phyloP scores from a whole-genome alignment of 495 filamentous ascomycete genomes.

The Penicillium macrosclerotiorum region DNA sequence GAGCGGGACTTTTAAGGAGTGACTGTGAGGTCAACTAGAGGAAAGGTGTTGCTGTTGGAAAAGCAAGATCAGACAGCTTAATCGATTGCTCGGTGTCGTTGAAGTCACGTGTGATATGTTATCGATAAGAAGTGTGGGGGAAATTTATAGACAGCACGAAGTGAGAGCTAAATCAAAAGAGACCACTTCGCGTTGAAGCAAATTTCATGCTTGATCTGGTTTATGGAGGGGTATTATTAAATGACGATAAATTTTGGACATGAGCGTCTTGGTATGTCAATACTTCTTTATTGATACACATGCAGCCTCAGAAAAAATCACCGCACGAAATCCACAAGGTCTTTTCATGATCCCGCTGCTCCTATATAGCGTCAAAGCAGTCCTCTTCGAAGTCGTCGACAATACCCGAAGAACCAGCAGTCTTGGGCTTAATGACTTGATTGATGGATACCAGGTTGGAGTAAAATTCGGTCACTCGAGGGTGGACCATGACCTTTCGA shows the following conservation, averaged over 20 bases:
- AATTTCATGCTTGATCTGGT: background rate
- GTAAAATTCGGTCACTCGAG: constrained; percentile 83
- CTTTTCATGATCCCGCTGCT: background rate
- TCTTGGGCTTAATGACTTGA: constrained; percentile 33
- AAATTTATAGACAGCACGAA: no score
- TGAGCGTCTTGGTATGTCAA: constrained; percentile 6
- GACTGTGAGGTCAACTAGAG: background rate
- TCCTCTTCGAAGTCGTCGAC: constrained; percentile 39
- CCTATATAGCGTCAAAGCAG: constrained; percentile 14
- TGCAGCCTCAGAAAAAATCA: no score
- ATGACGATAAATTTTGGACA: no score
- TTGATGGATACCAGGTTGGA: constrained; percentile 62
- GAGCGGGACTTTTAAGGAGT: background rate
- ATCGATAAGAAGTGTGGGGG: constrained; percentile 20
- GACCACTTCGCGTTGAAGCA: no score
- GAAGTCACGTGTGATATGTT: constrained; percentile 16
- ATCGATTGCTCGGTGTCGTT: background rate
- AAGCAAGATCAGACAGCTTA: constrained; percentile 13
- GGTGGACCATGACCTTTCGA: constrained; percentile 90
- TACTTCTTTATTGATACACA: constrained; percentile 2
- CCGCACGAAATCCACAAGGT: no score
- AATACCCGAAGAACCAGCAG: constrained; percentile 3
- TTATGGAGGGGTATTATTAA: no score
- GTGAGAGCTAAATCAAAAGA: no score
- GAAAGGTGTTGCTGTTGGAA: constrained; percentile 1